Evolutionary conservation across 306 rosid species (phyloP).

Genomic region (Alnus glutinosa): DNA sequence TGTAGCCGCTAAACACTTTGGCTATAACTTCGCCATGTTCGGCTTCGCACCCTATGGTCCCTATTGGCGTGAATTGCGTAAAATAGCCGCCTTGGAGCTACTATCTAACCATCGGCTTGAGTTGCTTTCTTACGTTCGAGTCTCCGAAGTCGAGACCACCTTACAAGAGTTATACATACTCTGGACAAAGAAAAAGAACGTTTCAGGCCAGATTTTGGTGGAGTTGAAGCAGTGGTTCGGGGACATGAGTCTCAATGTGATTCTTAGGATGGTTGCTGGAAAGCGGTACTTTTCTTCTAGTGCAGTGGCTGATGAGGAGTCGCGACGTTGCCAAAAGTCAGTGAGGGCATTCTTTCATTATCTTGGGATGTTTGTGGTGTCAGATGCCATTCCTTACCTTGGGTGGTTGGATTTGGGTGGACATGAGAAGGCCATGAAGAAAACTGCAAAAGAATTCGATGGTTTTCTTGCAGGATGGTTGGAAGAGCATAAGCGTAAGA

Average conservation of each 20-base stretch:
- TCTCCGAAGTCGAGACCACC: slow-evolving; percentile 27
- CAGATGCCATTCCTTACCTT: slow-evolving; percentile 45
- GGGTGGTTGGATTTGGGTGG: slow-evolving; percentile 60
- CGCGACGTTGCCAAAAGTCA: slow-evolving; percentile 6
- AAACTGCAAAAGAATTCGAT: slow-evolving; percentile 35
- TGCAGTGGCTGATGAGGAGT: neutral
- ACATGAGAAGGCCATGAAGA: slow-evolving; percentile 40
- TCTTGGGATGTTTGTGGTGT: slow-evolving; percentile 29
- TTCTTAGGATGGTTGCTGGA: slow-evolving; percentile 43
- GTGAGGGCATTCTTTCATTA: slow-evolving; percentile 30
- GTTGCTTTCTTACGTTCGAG: slow-evolving; percentile 23
- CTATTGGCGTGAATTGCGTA: slow-evolving; percentile 50
- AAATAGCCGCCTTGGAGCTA: slow-evolving; percentile 36
- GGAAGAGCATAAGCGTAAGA: slow-evolving; percentile 43
- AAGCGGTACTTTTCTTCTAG: slow-evolving; percentile 17
- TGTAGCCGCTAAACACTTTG: slow-evolving; percentile 26
- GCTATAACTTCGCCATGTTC: slow-evolving; percentile 46
- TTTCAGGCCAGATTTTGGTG: neutral
- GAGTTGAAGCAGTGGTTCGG: slow-evolving; percentile 49
- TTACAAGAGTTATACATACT: slow-evolving; percentile 19
- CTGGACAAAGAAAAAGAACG: neutral
- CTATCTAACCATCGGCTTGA: slow-evolving; percentile 42
- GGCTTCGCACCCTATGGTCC: slow-evolving; percentile 43
- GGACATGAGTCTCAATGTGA: slow-evolving; percentile 44
- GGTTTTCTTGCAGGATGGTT: slow-evolving; percentile 31